A percentile compares a stretch with the other conserved stretches of the same genome.
Conservation (phyloP, 768 basidiomycete genomes). For the Harrya chromipes region DNA sequence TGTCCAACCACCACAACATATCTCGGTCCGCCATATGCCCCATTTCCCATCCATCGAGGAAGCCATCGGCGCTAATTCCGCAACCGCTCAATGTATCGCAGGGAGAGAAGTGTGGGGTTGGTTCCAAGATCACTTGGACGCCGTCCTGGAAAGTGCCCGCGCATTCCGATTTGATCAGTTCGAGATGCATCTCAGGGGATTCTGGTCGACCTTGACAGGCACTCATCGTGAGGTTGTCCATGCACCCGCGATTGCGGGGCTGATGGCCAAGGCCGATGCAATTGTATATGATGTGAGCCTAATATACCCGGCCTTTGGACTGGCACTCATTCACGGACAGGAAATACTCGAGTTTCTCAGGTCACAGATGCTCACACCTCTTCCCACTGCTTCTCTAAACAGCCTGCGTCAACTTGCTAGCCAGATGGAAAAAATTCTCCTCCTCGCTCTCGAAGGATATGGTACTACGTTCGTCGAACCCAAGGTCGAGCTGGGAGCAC, state of each 20-base stretch:
- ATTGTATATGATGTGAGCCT: slow-evolving; percentile 83
- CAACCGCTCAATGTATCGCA: slow-evolving; percentile 72
- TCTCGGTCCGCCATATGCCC: slow-evolving; percentile 72
- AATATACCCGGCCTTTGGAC: neutral
- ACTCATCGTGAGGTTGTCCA: slow-evolving; percentile 86
- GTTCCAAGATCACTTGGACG: slow-evolving; percentile 90
- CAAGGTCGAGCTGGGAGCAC: slow-evolving; percentile 86
- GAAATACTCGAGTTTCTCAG: slow-evolving; percentile 86
- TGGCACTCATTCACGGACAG: slow-evolving; percentile 38
- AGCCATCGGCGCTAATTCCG: slow-evolving; percentile 69
- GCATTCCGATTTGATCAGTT: slow-evolving; percentile 86
- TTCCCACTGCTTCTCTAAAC: slow-evolving; percentile 62
- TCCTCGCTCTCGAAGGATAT: slow-evolving; percentile 77
- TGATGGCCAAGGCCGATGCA: slow-evolving; percentile 89
- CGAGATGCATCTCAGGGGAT: slow-evolving; percentile 80
- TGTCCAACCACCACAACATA: slow-evolving; percentile 43
- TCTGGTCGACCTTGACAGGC: slow-evolving; percentile 75
- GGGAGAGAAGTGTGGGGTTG: slow-evolving; percentile 88
- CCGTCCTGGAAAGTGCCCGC: slow-evolving; percentile 73
- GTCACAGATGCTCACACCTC: slow-evolving; percentile 78
- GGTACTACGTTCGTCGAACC: slow-evolving; percentile 89
- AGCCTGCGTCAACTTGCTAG: slow-evolving; percentile 79
- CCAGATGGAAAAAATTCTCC: slow-evolving; percentile 88
- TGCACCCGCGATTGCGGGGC: slow-evolving; percentile 80
- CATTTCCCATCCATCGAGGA: slow-evolving; percentile 87